These are phyloP conservation scores for Bretschneidera sinensis DNA, from an alignment of 345 rosid genomes.

Conservation along the genomic window DNA sequence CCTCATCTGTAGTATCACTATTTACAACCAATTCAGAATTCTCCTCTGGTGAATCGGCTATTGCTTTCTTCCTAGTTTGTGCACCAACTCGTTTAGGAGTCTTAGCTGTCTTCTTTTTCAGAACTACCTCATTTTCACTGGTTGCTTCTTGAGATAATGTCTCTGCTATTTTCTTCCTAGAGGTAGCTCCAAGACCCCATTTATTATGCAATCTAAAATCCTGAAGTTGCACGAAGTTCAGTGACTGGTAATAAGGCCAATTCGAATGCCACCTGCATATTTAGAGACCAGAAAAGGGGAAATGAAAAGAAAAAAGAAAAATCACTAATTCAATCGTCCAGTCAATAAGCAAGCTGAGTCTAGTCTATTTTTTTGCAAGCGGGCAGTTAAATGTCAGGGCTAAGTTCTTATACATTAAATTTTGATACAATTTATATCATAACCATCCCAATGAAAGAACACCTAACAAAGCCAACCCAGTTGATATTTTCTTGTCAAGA, in stretches of 20 bases:
- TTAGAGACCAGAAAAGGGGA: not conserved
- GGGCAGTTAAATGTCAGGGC: not conserved
- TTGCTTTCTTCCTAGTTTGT: slow-evolving; percentile 54
- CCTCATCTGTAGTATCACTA: slow-evolving; percentile 26
- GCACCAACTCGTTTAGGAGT: slow-evolving; percentile 34
- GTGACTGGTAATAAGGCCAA: slow-evolving; percentile 27
- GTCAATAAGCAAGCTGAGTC: not conserved
- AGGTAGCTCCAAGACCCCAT: slow-evolving; percentile 38
- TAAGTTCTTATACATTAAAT: not conserved
- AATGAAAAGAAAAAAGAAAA: not conserved
- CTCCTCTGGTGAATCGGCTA: slow-evolving; percentile 29
- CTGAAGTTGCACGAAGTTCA: slow-evolving; percentile 36
- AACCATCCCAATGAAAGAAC: not conserved
- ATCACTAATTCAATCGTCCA: not conserved
- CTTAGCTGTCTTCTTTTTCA: slow-evolving; percentile 39
- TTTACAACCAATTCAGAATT: slow-evolving; percentile 24
- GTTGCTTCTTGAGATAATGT: slow-evolving; percentile 33
- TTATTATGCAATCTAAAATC: slow-evolving; percentile 41
- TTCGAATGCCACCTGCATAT: slow-evolving; percentile 47
- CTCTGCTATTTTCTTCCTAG: slow-evolving; percentile 48
- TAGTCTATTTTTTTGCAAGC: not conserved
- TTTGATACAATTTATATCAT: not conserved
- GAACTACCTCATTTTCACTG: slow-evolving; percentile 41
- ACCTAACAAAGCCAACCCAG: not conserved
- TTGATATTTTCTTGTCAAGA: not conserved